Conservation (phyloP, 2,329 filamentous ascomycete genomes). For the Ophiostoma sp. region DNA sequence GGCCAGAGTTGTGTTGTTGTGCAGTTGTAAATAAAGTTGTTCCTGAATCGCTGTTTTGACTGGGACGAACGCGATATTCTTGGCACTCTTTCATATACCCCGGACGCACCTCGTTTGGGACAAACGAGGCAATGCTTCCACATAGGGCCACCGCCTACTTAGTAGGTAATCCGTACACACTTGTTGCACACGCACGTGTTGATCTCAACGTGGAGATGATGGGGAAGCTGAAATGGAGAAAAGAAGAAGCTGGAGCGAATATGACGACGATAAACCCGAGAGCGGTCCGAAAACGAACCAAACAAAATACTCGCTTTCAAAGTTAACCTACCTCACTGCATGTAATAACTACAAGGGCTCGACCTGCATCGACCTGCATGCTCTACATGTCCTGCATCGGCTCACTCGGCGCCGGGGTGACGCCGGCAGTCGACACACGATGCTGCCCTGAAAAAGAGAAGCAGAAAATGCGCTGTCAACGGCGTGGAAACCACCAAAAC, state of each 20-base stretch:
- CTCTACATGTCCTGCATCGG: neutral
- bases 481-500: neutral
- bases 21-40: neutral
- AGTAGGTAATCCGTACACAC: too few species aligned
- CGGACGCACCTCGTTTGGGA: neutral
- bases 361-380: neutral
- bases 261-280: neutral
- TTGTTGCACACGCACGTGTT: neutral
- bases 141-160: neutral
- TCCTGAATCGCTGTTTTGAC: neutral
- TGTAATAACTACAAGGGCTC: neutral
- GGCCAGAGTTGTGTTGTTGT: neutral
- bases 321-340: neutral
- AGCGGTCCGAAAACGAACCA: conserved; percentile 14
- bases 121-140: neutral
- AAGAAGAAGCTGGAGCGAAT: neutral
- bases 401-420: conserved; percentile 21
- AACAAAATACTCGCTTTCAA: neutral
- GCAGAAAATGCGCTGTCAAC: neutral
- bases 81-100: neutral
- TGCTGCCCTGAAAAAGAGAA: neutral
- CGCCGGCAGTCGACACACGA: conserved; percentile 16
- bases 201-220: neutral
- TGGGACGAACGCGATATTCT: neutral
- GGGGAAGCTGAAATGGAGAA: neutral